phyloP scores from a whole-genome alignment of 495 filamentous ascomycete genomes.

The Neurospora tetraspora region DNA sequence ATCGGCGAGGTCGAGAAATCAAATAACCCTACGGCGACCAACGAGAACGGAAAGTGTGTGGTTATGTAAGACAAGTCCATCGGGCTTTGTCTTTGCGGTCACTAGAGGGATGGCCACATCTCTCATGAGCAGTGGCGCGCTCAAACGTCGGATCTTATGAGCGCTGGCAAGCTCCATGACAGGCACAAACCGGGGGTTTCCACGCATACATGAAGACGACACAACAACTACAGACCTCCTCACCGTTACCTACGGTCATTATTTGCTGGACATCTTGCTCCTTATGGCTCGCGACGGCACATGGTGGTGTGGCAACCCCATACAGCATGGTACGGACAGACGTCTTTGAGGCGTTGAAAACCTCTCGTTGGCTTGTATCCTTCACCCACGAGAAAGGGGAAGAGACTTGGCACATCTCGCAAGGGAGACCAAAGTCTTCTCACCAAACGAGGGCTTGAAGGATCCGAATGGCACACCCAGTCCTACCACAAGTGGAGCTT shows the following conservation, averaged over 20 bases:
- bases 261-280: background rate
- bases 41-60: conserved; percentile 66
- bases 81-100: background rate
- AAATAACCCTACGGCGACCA: conserved; percentile 78
- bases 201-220: background rate
- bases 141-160: background rate
- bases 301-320: background rate
- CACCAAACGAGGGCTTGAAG: background rate
- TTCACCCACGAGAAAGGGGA: background rate
- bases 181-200: background rate
- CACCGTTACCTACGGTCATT: background rate
- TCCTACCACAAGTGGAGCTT: background rate
- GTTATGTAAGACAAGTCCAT: conserved; percentile 55
- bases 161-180: background rate
- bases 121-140: background rate
- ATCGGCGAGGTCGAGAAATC: conserved; percentile 91
- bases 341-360: background rate
- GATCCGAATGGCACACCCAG: background rate
- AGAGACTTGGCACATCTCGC: background rate
- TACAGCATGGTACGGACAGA: background rate
- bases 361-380: background rate
- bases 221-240: background rate
- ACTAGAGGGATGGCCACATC: background rate
- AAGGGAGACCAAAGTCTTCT: background rate
- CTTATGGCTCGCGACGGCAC: background rate